phyloP scores from a whole-genome alignment of 78 protist species.

The Dictyostelium firmibasis region DNA sequence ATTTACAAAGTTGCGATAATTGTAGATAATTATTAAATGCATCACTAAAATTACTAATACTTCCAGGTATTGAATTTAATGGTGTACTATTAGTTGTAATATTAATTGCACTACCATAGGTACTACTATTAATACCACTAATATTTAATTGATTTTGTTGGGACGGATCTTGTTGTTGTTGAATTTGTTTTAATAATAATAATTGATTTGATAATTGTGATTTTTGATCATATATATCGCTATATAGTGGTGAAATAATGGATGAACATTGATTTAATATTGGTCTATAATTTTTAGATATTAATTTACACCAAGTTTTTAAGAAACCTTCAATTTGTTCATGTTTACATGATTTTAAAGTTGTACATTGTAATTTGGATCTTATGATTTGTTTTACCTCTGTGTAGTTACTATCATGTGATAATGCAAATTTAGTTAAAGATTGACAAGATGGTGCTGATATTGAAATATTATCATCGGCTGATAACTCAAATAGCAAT shows the following conservation, averaged over 20 bases:
- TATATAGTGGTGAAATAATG: slow-evolving; percentile 12
- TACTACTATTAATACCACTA: no score
- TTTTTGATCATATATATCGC: slow-evolving; percentile 21
- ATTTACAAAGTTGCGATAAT: neutral
- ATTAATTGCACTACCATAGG: neutral
- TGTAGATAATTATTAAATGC: slow-evolving; percentile 30
- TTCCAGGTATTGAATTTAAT: neutral
- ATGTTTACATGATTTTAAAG: slow-evolving; percentile 12
- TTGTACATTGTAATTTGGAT: neutral
- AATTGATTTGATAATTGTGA: slow-evolving; percentile 19
- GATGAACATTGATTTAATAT: slow-evolving; percentile 55
- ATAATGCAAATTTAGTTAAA: slow-evolving; percentile 57
- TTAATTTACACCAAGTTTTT: slow-evolving; percentile 69
- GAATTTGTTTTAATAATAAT: neutral
- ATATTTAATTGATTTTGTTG: no score
- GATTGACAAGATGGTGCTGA: slow-evolving; percentile 69
- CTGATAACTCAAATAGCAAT: slow-evolving; percentile 11
- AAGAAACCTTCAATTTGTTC: slow-evolving; percentile 15
- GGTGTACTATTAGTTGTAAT: neutral
- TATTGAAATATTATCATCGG: slow-evolving; percentile 41
- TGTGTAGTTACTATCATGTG: slow-evolving; percentile 33
- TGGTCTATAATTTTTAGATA: slow-evolving; percentile 52
- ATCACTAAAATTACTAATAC: neutral
- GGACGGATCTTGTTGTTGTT: no score
- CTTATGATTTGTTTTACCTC: slow-evolving; percentile 25